phyloP scores from a whole-genome alignment of 331 rosid genomes.

The Arachis monticola region DNA sequence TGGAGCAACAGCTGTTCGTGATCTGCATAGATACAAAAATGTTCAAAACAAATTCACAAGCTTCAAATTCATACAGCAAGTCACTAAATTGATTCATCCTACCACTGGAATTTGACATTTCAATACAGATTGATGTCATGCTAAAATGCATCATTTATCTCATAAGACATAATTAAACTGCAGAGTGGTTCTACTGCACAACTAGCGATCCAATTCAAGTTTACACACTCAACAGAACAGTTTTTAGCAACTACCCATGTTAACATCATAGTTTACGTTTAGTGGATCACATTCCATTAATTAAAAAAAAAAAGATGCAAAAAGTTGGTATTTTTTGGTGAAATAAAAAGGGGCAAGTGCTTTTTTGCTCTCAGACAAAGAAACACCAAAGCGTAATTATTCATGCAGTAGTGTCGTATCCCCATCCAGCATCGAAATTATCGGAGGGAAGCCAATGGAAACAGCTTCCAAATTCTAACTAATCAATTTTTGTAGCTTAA shows the following conservation, averaged over 20 bases:
- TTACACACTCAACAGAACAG: background rate
- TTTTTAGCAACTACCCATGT: background rate
- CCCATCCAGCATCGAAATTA: background rate
- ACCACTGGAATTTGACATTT: background rate
- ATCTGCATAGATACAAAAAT: conserved; percentile 53
- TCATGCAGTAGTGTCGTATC: background rate
- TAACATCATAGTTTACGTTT: background rate
- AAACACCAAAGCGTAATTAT: background rate
- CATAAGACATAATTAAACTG: background rate
- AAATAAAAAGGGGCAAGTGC: background rate
- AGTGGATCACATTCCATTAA: background rate
- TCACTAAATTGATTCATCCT: background rate
- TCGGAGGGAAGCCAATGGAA: background rate
- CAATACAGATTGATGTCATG: background rate
- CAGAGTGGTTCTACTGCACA: background rate
- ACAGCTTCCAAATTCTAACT: background rate
- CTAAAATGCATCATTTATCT: background rate
- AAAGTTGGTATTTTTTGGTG: background rate
- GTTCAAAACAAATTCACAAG: background rate
- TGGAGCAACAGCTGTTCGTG: conserved; percentile 95
- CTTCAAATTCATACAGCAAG: background rate
- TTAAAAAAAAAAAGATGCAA: background rate
- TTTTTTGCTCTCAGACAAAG: conserved; percentile 19
- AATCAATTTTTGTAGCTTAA: background rate
- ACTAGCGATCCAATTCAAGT: background rate